Evolutionary conservation across 176 grass and related monocot genomes (phyloP), one percentile per base, ranked within the genome.

Genomic region (Bromus sterilis): DNA sequence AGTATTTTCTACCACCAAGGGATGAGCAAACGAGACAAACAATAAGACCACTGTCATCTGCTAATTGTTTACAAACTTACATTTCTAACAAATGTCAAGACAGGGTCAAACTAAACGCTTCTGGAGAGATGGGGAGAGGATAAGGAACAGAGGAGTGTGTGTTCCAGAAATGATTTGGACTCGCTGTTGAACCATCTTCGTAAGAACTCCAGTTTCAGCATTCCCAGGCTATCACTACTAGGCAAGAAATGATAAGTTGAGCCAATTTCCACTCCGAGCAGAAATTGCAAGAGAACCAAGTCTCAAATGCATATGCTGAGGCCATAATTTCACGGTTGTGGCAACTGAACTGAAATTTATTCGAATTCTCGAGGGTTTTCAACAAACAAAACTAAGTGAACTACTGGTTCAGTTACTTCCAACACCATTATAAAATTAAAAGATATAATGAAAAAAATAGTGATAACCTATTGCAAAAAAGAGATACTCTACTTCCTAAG

Each of bases 401-500:
- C 76, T 39, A 78, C 35, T 46, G 20, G 15, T 51, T 51, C 28
- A 65, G 42, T 51, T 79, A 79, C 42, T 79, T 79, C 36, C 60
- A 51, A 9, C 31, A 36, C 41, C 13, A 73, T 31, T 35, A 81
- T 28, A 72, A 11, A 60, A 33, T 56, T 35, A 79, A 66, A 78
- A 39, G 13, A 82, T 53, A 65, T 62, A 84, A n/a, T 53, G 25
- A 2, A 57, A 41, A 36, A 81, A 23, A 40, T 56, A 75, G 69
- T 66, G 25, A 56, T 59, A 39, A 62, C 23, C 29, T 42, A 79
- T 82, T 76, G 7, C 33, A 57, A 25, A 86, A 70, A 3, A 23
- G 30, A 78, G 14, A 61, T 37, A n/a, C n/a, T n/a, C n/a, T n/a
- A n/a, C n/a, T 42, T 61, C 23, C 36, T 20, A 30, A 77, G 56